Base-by-base conservation (phyloP, 805 yeast genomes). In the Candida succiphila region DNA sequence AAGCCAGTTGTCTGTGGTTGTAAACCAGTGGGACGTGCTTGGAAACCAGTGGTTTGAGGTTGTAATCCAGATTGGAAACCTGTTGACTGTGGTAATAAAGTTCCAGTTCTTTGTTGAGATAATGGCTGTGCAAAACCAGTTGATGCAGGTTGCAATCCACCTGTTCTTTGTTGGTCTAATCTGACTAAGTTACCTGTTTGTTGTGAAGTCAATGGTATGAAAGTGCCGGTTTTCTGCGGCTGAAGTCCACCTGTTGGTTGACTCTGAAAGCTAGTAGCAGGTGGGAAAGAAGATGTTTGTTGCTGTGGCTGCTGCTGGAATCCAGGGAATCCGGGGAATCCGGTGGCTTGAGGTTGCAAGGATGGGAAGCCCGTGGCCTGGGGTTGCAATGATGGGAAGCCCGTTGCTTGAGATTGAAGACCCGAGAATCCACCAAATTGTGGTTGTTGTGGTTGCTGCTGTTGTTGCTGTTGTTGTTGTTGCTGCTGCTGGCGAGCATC, bases 171-270 rank as follows among this genome's bases (percentile, higher is more conserved):
- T 21, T 37, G 29, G 22, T 35, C 41, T 3, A 50, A 36, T 9
- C 56, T 56, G 23, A 44, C 37, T 13, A 51, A 33, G 9, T 51
- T 52, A 17, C 53, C 38, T 7, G 59, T 54, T 39, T 51, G 58
- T 31, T 53, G 58, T 19, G 58, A 48, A 16, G 49, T 44, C 19
- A 53, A 33, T 5, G 80, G 72, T 31, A 75, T 66, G 26, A 73
- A 63, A n/a, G 72, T 62, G 6, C 88, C 85, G 4, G 92, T 81
- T 40, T 72, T 72, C 51, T 80, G 89, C 13, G 82, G 73, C 40
- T 67, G 77, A 33, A 75, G 60, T 1, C 80, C 71, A 4, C 63
- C 62, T 40, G 71, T 74, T 5, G 74, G 61, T 41, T 65, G 71
- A 28, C 69, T 52, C 20, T 36, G 30, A 29, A 42, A 49, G 6